Conservation (phyloP, 2,329 filamentous ascomycete species). For the Calonectria pteridis region DNA sequence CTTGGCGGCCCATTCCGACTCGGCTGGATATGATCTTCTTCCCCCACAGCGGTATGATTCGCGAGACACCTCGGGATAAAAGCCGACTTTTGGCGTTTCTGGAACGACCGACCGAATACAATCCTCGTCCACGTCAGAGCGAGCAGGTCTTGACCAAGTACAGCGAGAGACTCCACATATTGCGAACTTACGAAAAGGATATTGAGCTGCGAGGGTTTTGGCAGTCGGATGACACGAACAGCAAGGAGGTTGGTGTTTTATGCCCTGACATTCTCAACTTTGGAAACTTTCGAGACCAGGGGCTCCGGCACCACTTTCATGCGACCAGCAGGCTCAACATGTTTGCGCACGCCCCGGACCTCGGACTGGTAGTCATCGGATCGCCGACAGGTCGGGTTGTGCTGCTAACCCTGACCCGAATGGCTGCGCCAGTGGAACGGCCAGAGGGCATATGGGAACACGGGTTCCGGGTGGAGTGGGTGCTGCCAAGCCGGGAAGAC, state of each 20-base stretch:
- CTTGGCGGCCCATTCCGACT: neutral
- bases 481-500: constrained; percentile 61
- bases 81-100: constrained; percentile 39
- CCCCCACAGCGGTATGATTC: constrained; percentile 48
- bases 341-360: constrained; percentile 73
- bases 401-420: constrained; percentile 68
- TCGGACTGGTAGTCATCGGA: constrained; percentile 77
- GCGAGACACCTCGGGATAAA: constrained; percentile 31
- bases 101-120: constrained; percentile 28
- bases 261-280: constrained; percentile 48
- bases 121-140: constrained; percentile 22
- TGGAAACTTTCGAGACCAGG: constrained; percentile 38
- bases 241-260: constrained; percentile 46
- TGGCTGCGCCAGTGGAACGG: constrained; percentile 40
- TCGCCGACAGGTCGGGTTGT: constrained; percentile 75
- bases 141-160: constrained; percentile 27
- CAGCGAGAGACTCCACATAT: constrained; percentile 47
- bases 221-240: constrained; percentile 32
- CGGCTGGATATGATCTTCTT: constrained; percentile 51
- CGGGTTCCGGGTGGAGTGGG: constrained; percentile 66
- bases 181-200: constrained; percentile 64
- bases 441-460: constrained; percentile 48
- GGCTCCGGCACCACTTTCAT: constrained; percentile 45
- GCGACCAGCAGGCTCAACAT: constrained; percentile 65
- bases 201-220: constrained; percentile 59